Evolutionary conservation across 306 rosid genomes (phyloP).

Genomic region (Rosa rugosa): DNA sequence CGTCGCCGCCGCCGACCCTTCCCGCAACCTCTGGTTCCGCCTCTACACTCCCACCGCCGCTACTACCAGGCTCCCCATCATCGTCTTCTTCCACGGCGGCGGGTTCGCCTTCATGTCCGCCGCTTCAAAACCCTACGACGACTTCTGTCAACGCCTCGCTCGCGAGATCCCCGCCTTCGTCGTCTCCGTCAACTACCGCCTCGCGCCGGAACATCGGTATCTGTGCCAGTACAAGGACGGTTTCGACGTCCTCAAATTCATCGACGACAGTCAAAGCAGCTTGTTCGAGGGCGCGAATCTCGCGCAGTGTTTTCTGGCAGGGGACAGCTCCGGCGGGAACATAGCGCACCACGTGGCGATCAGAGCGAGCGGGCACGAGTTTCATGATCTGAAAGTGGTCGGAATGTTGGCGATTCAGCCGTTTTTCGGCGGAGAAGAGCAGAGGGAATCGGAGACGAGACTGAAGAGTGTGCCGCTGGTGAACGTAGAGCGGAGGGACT

Average conservation of each 20-base stretch:
- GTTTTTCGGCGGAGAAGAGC: conserved; percentile 36
- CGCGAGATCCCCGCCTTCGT: too few relatives aligned
- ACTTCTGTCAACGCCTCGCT: too few relatives aligned
- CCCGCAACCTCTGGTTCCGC: conserved; percentile 50
- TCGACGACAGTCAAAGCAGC: too few relatives aligned
- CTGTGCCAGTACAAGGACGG: too few relatives aligned
- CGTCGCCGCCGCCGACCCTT: conserved; percentile 36
- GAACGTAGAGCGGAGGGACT: neutral
- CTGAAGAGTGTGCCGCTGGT: neutral
- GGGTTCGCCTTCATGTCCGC: too few relatives aligned
- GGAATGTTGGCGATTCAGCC: conserved; percentile 39
- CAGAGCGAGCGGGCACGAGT: conserved; percentile 8
- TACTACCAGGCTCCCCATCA: too few relatives aligned
- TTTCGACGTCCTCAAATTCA: conserved; percentile 31
- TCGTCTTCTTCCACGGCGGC: too few relatives aligned
- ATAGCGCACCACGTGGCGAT: conserved; percentile 37
- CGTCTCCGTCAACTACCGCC: too few relatives aligned
- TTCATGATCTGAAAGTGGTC: neutral
- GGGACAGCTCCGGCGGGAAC: conserved; percentile 43
- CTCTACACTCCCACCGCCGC: conserved; percentile 32
- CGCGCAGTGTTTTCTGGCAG: conserved; percentile 24
- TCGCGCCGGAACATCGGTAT: too few relatives aligned
- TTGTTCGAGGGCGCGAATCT: conserved; percentile 13
- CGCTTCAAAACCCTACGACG: too few relatives aligned
- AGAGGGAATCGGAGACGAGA: conserved; percentile 31